phyloP scores from a whole-genome alignment of 441 rosid genomes.

The Flueggea neowawraea region DNA sequence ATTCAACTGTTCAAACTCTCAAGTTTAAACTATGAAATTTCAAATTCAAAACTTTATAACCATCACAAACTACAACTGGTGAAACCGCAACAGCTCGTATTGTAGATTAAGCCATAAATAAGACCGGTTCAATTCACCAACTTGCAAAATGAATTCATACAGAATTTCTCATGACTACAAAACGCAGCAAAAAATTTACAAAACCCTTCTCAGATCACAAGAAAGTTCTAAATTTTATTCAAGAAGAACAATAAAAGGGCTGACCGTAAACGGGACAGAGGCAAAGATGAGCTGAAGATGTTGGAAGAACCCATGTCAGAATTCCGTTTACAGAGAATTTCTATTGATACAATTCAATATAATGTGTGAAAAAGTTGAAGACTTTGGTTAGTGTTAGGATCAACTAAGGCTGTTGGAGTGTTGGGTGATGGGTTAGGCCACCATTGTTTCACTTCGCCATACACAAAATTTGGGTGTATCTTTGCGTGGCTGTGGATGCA shows the following conservation, averaged over 20 bases:
- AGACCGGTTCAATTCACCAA: too few relatives aligned
- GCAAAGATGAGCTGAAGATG: slow-evolving; percentile 25
- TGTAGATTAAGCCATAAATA: too few relatives aligned
- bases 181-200: not conserved
- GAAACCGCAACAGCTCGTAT: too few relatives aligned
- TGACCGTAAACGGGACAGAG: slow-evolving; percentile 28
- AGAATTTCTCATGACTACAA: too few relatives aligned
- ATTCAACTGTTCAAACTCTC: too few relatives aligned
- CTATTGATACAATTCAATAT: not conserved
- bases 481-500: slow-evolving; percentile 2
- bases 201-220: not conserved
- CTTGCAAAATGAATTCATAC: too few relatives aligned
- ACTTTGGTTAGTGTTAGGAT: not conserved
- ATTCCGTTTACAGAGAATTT: not conserved
- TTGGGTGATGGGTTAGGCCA: not conserved
- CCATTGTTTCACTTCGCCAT: not conserved
- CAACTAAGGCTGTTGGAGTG: not conserved
- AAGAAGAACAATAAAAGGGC: slow-evolving; percentile 12
- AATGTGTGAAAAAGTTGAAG: not conserved
- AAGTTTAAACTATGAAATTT: too few relatives aligned
- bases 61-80: too few relatives aligned
- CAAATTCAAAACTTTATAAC: too few relatives aligned
- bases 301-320: slow-evolving; percentile 23
- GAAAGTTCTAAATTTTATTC: not conserved
- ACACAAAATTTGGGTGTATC: not conserved